Conservation (phyloP, 2,329 filamentous ascomycete genomes). For the Penicillium olsonii region DNA sequence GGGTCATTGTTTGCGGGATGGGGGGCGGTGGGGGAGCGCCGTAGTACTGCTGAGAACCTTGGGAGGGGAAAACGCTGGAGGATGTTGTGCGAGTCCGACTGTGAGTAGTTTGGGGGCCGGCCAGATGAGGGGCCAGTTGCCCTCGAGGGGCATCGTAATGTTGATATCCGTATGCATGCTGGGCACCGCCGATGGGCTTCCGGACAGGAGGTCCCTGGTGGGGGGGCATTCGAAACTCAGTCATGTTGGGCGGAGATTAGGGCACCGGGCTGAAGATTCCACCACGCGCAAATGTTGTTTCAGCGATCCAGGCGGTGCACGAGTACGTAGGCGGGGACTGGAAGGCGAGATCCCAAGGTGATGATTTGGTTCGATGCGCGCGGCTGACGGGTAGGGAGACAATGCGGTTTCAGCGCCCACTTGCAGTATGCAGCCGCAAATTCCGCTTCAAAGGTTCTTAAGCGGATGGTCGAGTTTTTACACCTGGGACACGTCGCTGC, state of each 20-base stretch:
- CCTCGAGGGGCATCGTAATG: constrained; percentile 28
- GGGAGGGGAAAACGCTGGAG: constrained; percentile 34
- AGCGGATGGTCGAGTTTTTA: constrained; percentile 5
- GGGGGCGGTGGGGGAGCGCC: constrained; percentile 27
- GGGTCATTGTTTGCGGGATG: constrained; percentile 30
- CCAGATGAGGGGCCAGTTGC: constrained; percentile 30
- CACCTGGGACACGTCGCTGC: not conserved
- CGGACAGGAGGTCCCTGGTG: constrained; percentile 35
- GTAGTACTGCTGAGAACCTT: constrained; percentile 28
- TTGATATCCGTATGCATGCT: constrained; percentile 29
- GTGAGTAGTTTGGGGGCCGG: constrained; percentile 29
- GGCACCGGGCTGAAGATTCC: constrained; percentile 29
- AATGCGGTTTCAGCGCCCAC: constrained; percentile 21
- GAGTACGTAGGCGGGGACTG: not conserved
- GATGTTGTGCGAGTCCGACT: constrained; percentile 45
- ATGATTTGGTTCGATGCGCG: constrained; percentile 16
- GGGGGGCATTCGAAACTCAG: constrained; percentile 40
- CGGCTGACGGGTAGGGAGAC: constrained; percentile 21
- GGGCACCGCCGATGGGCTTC: constrained; percentile 30
- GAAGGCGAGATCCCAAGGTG: not conserved
- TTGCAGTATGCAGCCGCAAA: constrained; percentile 14
- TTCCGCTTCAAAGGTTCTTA: constrained; percentile 2
- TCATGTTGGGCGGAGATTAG: constrained; percentile 34
- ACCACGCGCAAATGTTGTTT: not conserved
- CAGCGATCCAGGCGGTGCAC: constrained; percentile 2